Evolutionary conservation across 192 early-diverging fungal genomes (phyloP).

Genomic region (Coemansia sp.): DNA sequence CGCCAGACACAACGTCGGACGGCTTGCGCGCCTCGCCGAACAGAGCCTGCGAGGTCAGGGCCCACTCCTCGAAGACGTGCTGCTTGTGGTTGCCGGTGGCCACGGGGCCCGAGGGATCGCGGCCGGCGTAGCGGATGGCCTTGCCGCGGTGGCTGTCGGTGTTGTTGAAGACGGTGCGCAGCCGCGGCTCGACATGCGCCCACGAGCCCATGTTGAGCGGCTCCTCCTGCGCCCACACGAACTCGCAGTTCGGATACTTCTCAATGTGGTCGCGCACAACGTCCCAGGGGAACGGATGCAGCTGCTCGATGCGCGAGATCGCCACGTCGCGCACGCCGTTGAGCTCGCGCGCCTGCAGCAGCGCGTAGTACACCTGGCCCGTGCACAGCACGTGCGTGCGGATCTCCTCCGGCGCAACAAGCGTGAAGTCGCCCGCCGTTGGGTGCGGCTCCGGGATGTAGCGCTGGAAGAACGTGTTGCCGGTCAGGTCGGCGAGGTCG

Average conservation of each 20-base stretch:
- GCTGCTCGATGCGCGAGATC: constrained; percentile 93
- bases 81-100: constrained; percentile 96
- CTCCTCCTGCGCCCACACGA: constrained; percentile 97
- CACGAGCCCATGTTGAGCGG: constrained; percentile 92
- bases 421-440: constrained; percentile 60
- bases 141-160: constrained; percentile 66
- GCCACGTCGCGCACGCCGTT: constrained; percentile 89
- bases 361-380: constrained; percentile 96
- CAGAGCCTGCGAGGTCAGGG: constrained; percentile 68
- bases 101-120: constrained; percentile 85
- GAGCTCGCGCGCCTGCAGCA: constrained; percentile 81
- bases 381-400: constrained; percentile 92
- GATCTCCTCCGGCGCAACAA: constrained; percentile 82
- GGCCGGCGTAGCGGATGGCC: constrained; percentile 77
- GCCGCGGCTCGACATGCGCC: constrained; percentile 82
- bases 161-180: constrained; percentile 76
- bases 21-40: constrained; percentile 69
- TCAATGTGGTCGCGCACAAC: constrained; percentile 81
- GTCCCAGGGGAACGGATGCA: constrained; percentile 95
- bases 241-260: constrained; percentile 87
- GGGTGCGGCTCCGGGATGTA: constrained; percentile 93
- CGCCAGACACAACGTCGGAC: constrained; percentile 65
- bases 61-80: constrained; percentile 82
- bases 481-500: constrained; percentile 75
- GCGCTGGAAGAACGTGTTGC: constrained; percentile 80